phyloP scores from a whole-genome alignment of 2,329 filamentous ascomycete genomes.

The Alternaria solani region DNA sequence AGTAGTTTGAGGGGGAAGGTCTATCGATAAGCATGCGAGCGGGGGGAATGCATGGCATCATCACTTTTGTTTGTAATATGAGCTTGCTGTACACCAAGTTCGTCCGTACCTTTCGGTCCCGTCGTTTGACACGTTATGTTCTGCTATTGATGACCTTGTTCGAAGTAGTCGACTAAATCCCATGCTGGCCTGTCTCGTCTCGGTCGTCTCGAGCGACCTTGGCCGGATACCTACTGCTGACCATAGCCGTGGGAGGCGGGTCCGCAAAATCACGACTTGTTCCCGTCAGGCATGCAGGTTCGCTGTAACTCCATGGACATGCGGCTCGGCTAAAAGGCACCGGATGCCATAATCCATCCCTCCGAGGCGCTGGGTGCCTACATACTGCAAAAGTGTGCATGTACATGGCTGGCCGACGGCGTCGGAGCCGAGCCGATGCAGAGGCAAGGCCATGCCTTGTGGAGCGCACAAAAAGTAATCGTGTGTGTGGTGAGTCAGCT shows the following conservation, averaged over 20 bases:
- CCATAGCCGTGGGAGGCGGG: background rate
- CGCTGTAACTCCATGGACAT: constrained; percentile 11
- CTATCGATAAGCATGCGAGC: constrained; percentile 24
- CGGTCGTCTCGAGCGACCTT: constrained; percentile 7
- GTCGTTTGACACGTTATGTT: background rate
- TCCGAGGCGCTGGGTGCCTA: constrained; percentile 10
- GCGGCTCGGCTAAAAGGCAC: constrained; percentile 20
- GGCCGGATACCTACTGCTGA: constrained; percentile 1
- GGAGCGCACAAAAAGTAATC: background rate
- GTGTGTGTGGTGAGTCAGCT: background rate
- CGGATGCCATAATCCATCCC: constrained; percentile 13
- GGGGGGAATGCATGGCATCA: constrained; percentile 15
- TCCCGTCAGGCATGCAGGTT: constrained; percentile 11
- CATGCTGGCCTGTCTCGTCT: constrained; percentile 3
- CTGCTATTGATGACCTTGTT: background rate
- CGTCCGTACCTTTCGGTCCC: background rate
- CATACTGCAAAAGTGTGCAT: constrained; percentile 8
- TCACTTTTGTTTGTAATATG: constrained; percentile 7
- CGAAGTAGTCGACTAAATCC: background rate
- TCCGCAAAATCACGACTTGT: background rate
- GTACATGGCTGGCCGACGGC: constrained; percentile 7
- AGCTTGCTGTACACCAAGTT: background rate
- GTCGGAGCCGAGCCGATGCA: constrained; percentile 14
- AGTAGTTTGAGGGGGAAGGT: background rate
- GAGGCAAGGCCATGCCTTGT: constrained; percentile 4